A percentile compares a stretch with the other conserved stretches of the same genome.
These are phyloP conservation scores for Jatropha podagrica DNA, from an alignment of 441 rosid species.

Conservation along the genomic window DNA sequence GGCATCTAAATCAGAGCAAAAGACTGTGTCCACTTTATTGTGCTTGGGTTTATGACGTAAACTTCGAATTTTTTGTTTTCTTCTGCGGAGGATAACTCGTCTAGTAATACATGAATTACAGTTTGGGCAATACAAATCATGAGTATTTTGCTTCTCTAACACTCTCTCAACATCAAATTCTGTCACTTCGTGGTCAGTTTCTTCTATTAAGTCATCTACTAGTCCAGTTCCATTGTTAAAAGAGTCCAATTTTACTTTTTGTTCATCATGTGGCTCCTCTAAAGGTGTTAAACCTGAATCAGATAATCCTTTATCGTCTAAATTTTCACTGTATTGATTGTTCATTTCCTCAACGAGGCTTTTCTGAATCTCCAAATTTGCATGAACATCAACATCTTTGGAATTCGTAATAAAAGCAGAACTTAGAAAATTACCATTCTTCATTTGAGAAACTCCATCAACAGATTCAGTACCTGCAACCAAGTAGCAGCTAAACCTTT, in stretches of 20 bases:
- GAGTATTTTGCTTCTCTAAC: constrained; percentile 71
- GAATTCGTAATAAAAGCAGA: neutral
- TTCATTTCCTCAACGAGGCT: constrained; percentile 25
- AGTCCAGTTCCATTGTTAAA: constrained; percentile 21
- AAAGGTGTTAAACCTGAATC: constrained; percentile 22
- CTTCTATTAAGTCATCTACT: constrained; percentile 42
- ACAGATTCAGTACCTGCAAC: constrained; percentile 46
- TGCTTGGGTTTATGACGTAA: constrained; percentile 27
- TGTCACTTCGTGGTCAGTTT: constrained; percentile 41
- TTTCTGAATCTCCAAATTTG: constrained; percentile 27
- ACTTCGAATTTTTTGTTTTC: constrained; percentile 35
- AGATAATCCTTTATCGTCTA: constrained; percentile 17
- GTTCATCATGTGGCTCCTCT: constrained; percentile 23
- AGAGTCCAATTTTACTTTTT: constrained; percentile 9
- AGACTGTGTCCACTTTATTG: constrained; percentile 12
- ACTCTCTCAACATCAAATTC: constrained; percentile 64
- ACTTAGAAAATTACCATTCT: constrained; percentile 13
- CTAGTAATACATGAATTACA: constrained; percentile 83
- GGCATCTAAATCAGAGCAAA: constrained; percentile 10
- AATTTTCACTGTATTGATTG: constrained; percentile 15
- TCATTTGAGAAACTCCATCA: constrained; percentile 28
- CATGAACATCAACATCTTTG: constrained; percentile 16
- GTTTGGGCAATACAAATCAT: constrained; percentile 82
- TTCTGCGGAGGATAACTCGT: constrained; percentile 61
- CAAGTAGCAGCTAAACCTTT: constrained; percentile 26